Base-by-base conservation (phyloP, 164 flowering plant genomes). In the Sedum album region DNA sequence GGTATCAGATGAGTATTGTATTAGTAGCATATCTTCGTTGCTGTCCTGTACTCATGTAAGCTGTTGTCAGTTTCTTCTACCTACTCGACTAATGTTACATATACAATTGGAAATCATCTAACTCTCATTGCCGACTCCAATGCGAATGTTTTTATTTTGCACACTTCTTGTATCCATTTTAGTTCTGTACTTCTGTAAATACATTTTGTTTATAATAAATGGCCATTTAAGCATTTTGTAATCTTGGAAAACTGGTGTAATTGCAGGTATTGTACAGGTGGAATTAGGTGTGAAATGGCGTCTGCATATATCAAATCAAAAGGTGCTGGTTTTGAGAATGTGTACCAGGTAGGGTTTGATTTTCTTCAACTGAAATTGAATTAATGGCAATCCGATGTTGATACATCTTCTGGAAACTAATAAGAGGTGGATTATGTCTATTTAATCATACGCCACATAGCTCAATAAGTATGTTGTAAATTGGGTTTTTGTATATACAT, bases 281-380 rank as follows among this genome's bases (percentile, higher is more conserved):
- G 98, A 73, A 94, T 94, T 77, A 81, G 98, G 71, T 94, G 98
- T 78, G 98, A 94, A 80, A 94, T 89, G 96, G 97, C 98, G 68
- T 94, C 98, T 14, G 96, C 98, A 9, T 94, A 91, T 78, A 84
- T 94, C 63, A 82, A 78, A 77, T 88, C 91, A 15, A 91, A 94
- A 80, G 98, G 98, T 75, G 80, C 79, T 79, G 97, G 93, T 13
- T 93, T 82, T 84, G 96, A 93, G 73, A 85, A 89, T 79, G 96
- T 89, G 6, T 93, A 79, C 76, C 98, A 93, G 94, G 98, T 89
- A 53, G 31, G 39, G 17, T 14, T 1, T 7, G 23, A 20, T 20
- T 23, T 25, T 2, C 17, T 46, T 42, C 26, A 57, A 11, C 31
- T 13, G 8, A 15, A 11, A 18, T 57, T 57, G 62, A 28, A 28